Base-by-base conservation (phyloP, 768 basidiomycete genomes). In the Leccinum pellstonianum region DNA sequence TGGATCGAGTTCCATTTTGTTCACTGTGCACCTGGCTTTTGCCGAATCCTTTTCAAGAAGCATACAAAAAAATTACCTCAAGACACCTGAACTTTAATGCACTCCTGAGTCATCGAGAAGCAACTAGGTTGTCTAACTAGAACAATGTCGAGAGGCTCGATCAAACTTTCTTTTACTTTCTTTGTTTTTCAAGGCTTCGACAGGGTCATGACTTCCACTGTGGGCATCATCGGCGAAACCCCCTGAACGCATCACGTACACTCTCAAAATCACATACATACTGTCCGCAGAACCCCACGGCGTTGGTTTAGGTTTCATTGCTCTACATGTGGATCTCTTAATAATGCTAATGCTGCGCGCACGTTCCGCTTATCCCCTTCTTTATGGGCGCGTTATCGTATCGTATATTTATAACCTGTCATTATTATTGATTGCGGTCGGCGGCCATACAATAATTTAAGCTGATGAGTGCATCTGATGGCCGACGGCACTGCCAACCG, bases 91-190 rank as follows among this genome's bases (percentile, higher is more conserved):
- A 81, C 55, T 17, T 21, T 73, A 80, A 57, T 85, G 83, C 1
- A 82, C 84, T 72, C 82, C 81, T 4, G 86, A 88, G 74, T 86
- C 62, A 75, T 86, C 56, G 81, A 87, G 72, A 49, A 60, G 41
- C 8, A 21, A 50, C 71, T 87, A 57, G 54, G 63, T 51, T 71
- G 70, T 23, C 66, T 80, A 37, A 72, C 81, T 25, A 75, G 78
- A 66, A 83, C 82, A 27, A 73, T 71, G 1, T 73, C 80, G 7
- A 79, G 77, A 19, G 19, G 73, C 69, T 80, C 83, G 19, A 77
- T 73, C 51, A 73, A 74, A 47, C 87, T 86, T 63, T 76, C 77
- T 2, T 85, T 87, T n/a, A 9, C 41, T 43, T 41, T 72, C 17
- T 87, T 87, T 79, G 65, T 66, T 49, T 14, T 48, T 49, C 15